Conservation (phyloP, 202 grass and related monocot species). For the Elaeis oleifera region DNA sequence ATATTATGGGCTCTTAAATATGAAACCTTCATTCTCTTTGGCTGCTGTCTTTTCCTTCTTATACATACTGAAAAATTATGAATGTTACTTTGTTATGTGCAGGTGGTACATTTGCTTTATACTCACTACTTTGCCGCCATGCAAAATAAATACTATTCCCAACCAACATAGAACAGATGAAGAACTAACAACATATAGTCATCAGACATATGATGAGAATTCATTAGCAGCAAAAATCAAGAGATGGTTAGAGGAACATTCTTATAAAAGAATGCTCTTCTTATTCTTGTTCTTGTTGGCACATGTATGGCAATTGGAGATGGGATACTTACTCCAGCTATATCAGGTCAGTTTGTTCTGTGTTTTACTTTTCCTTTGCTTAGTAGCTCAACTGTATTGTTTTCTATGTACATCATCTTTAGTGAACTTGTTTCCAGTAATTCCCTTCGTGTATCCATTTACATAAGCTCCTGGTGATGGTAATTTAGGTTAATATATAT, state of each 20-base stretch:
- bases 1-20: no score
- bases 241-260: constrained; percentile 63
- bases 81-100: constrained; percentile 15
- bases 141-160: constrained; percentile 88
- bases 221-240: constrained; percentile 83
- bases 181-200: constrained; percentile 89
- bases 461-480: no score
- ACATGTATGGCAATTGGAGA: constrained; percentile 98
- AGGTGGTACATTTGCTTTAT: constrained; percentile 98
- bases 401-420: no score
- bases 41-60: neutral
- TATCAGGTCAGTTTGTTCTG: constrained; percentile 51
- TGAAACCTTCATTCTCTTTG: no score
- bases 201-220: constrained; percentile 70
- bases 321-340: constrained; percentile 95
- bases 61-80: neutral
- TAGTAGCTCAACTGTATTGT: no score
- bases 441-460: no score
- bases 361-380: no score
- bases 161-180: constrained; percentile 95
- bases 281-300: constrained; percentile 88
- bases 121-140: constrained; percentile 85
- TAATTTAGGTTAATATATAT: no score
- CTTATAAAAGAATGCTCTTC: constrained; percentile 81
- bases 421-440: no score